Conservation (phyloP, 2,329 filamentous ascomycete genomes). For the Zymoseptoria ardabiliae region DNA sequence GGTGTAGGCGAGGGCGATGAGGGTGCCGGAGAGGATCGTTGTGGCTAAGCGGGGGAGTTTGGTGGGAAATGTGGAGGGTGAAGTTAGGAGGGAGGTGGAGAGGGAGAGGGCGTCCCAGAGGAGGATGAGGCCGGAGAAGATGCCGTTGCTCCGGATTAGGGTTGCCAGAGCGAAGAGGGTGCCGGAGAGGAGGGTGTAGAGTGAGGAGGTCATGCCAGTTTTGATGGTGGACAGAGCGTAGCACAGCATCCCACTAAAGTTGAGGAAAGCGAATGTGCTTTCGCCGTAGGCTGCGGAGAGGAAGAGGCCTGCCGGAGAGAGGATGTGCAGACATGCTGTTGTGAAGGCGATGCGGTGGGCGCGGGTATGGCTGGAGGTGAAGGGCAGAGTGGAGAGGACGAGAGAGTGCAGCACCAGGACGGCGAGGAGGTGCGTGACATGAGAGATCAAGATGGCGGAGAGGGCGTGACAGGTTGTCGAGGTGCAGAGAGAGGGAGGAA, state of each 20-base stretch:
- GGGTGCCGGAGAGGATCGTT: slow-evolving; percentile 58
- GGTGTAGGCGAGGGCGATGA: slow-evolving; percentile 60
- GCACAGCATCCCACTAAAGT: slow-evolving; percentile 63
- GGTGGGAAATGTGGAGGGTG: background rate
- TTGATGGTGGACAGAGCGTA: slow-evolving; percentile 48
- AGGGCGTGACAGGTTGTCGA: slow-evolving; percentile 33
- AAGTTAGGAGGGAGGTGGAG: slow-evolving; percentile 35
- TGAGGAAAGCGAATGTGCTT: slow-evolving; percentile 68
- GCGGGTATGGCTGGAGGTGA: slow-evolving; percentile 14
- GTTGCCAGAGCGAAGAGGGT: slow-evolving; percentile 61
- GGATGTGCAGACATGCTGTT: slow-evolving; percentile 65
- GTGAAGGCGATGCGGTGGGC: slow-evolving; percentile 51
- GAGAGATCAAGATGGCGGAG: slow-evolving; percentile 60
- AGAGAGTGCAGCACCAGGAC: slow-evolving; percentile 65
- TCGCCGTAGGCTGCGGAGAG: slow-evolving; percentile 82
- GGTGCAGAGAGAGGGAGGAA: slow-evolving; percentile 11
- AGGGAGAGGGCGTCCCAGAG: slow-evolving; percentile 51
- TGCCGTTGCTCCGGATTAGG: slow-evolving; percentile 73
- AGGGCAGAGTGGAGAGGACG: slow-evolving; percentile 48
- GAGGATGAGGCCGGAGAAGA: slow-evolving; percentile 73
- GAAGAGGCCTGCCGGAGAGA: slow-evolving; percentile 85
- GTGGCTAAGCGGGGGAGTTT: background rate
- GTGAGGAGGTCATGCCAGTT: slow-evolving; percentile 19
- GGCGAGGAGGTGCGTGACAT: slow-evolving; percentile 68
- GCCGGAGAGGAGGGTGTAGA: slow-evolving; percentile 23